Evolutionary conservation across 257 asterid genomes (phyloP), one percentile per base, ranked within the genome.

Genomic region (Scutellaria baicalensis): DNA sequence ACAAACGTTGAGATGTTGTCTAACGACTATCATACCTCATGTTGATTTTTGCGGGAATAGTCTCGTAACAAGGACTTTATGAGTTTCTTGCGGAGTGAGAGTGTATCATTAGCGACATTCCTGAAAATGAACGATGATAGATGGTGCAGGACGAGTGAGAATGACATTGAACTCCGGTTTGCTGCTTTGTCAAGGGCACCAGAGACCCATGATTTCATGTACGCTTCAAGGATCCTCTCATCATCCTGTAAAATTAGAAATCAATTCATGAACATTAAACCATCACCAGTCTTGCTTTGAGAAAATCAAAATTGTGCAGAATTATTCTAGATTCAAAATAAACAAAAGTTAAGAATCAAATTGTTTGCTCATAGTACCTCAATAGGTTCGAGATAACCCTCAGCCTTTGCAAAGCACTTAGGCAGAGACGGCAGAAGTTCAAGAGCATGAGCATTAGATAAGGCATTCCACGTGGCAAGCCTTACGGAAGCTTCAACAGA

Each of bases 131-230:
- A 89, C 49, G 84, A 82, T 3, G 97, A 83, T 9, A 89, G 85
- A 79, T 94, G 97, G 74, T 89, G 97, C 75, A 91, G 71, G 60
- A 77, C 95, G 69, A 91, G 44, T 8, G 88, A 75, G 80, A 83
- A 94, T 5, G 97, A 70, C 18, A 72, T 75, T 42, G 95, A 91
- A 67, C 63, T 54, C 56, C 97, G 85, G 23, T 61, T 77, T 43
- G 82, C 89, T 36, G 97, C 96, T 82, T 80, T 89, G 76, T 94
- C 97, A 7, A 94, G 90, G 50, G 90, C 95, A 31, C 97, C 99
- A 20, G 91, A 70, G 33, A 79, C 83, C 99, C 99, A 94, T 44
- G 96, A 84, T 68, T 94, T 91, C 3, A 71, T 80, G 69, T 87
- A 94, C 14, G 95, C 95, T 64, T 91, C 97, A 73, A 94, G 76